Evolutionary conservation across 345 rosid species (phyloP).

Genomic region (Pistacia integerrima): DNA sequence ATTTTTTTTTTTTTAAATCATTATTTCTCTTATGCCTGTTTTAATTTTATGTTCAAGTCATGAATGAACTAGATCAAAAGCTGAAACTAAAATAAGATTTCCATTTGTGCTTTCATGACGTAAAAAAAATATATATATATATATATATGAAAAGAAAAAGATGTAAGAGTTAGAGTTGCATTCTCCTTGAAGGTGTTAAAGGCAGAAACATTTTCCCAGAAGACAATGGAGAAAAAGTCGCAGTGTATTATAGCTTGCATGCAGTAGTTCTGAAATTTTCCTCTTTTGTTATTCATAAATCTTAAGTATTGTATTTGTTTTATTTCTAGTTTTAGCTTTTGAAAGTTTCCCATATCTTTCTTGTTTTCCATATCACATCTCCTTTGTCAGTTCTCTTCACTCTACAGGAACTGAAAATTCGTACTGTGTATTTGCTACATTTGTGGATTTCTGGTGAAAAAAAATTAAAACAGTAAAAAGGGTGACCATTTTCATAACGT

Average conservation of each 20-base stretch:
- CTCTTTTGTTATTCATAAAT: background rate
- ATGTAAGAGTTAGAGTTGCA: background rate
- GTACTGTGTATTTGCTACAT: background rate
- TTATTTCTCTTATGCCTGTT: background rate
- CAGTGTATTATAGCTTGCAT: background rate
- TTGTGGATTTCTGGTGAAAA: background rate
- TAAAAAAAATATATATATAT: too few species aligned
- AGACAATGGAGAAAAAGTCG: background rate
- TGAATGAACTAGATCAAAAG: background rate
- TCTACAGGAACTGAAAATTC: background rate
- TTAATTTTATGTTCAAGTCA: background rate
- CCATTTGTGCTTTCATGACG: background rate
- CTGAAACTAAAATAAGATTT: background rate
- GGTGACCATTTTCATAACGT: background rate
- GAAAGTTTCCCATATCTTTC: constrained; percentile 12
- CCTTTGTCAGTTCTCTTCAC: background rate
- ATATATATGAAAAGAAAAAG: too few species aligned
- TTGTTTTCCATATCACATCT: background rate
- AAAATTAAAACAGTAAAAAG: background rate
- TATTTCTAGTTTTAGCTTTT: constrained; percentile 11
- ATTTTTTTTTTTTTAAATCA: too few species aligned
- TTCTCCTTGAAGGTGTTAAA: background rate
- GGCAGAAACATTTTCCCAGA: constrained; percentile 1
- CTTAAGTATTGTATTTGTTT: background rate
- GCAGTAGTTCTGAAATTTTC: background rate